A percentile compares a stretch with the other conserved stretches of the same genome.
These are phyloP conservation scores for Waitea zeae DNA, from an alignment of 1,284 basidiomycete species.

Conservation along the genomic window DNA sequence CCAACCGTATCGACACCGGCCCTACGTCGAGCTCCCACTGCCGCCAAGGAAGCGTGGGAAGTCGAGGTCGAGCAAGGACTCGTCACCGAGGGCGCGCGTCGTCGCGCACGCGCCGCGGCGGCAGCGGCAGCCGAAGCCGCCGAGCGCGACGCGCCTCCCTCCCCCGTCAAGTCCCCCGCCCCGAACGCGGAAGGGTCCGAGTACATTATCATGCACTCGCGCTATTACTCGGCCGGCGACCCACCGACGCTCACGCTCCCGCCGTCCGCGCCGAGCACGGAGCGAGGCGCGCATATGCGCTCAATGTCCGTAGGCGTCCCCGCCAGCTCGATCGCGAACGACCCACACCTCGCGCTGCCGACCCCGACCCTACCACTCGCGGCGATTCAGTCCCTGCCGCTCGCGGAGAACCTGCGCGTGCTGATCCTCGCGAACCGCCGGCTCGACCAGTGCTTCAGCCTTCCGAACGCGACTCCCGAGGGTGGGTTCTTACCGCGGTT, in stretches of 20 bases:
- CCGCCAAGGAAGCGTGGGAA: slow-evolving; percentile 20
- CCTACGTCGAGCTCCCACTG: slow-evolving; percentile 12
- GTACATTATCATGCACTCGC: slow-evolving; percentile 18
- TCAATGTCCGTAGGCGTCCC: not conserved
- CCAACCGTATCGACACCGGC: slow-evolving; percentile 7
- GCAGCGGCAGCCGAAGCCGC: slow-evolving; percentile 7
- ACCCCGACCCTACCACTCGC: slow-evolving; percentile 47
- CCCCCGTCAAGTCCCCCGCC: not conserved
- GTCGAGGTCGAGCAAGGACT: slow-evolving; percentile 18
- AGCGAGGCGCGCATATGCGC: no score
- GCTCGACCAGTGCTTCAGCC: slow-evolving; percentile 38
- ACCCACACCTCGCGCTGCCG: slow-evolving; percentile 33
- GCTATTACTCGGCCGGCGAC: slow-evolving; percentile 38
- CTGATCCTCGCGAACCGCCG: slow-evolving; percentile 47
- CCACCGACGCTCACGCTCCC: slow-evolving; percentile 31
- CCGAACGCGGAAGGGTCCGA: no score
- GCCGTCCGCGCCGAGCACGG: not conserved
- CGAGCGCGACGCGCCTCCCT: not conserved
- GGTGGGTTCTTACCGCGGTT: slow-evolving; percentile 35
- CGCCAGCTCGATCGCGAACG: not conserved
- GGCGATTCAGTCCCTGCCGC: slow-evolving; percentile 38
- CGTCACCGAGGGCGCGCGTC: slow-evolving; percentile 15
- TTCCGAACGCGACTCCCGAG: slow-evolving; percentile 23
- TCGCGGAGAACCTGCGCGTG: slow-evolving; percentile 38
- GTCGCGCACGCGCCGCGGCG: slow-evolving; percentile 13